Evolutionary conservation across 2,329 filamentous ascomycete species (phyloP).

Genomic region (Botrytis squamosa): DNA sequence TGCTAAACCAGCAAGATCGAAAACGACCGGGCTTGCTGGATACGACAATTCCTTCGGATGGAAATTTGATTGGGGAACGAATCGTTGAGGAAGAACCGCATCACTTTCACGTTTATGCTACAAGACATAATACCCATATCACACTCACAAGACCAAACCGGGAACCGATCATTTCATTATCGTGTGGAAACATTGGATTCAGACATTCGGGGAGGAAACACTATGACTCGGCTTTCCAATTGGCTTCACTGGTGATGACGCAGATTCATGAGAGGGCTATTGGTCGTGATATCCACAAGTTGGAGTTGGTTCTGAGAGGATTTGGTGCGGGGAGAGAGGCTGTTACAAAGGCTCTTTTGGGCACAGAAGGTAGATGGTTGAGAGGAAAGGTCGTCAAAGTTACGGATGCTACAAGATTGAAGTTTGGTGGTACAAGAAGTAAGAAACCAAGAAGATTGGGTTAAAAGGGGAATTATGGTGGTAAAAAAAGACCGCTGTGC

Average conservation of each 20-base stretch:
- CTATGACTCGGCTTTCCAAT: constrained; percentile 91
- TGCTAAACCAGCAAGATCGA: not conserved
- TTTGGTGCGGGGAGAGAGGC: constrained; percentile 88
- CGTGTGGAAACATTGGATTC: constrained; percentile 89
- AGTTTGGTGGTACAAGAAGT: constrained; percentile 93
- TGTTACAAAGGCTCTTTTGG: constrained; percentile 83
- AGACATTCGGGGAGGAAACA: constrained; percentile 73
- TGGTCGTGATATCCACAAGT: constrained; percentile 68
- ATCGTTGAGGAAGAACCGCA: constrained; percentile 59
- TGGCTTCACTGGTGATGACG: constrained; percentile 79
- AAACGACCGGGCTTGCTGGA: not conserved
- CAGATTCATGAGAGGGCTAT: constrained; percentile 80
- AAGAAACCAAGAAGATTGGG: constrained; percentile 75
- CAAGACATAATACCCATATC: constrained; percentile 94
- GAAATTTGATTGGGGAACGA: constrained; percentile 30
- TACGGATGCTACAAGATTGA: constrained; percentile 82
- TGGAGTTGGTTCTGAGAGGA: constrained; percentile 81
- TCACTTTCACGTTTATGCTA: constrained; percentile 82
- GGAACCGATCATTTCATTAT: constrained; percentile 75
- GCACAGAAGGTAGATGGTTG: constrained; percentile 75
- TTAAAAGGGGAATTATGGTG: constrained; percentile 25
- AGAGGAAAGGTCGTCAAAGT: constrained; percentile 75
- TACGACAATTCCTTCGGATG: constrained; percentile 6
- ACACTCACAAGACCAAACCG: constrained; percentile 82
- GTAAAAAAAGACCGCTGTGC: constrained; percentile 17